Base-by-base conservation (phyloP, 2,329 filamentous ascomycete genomes). In the Mycogone perniciosa region DNA sequence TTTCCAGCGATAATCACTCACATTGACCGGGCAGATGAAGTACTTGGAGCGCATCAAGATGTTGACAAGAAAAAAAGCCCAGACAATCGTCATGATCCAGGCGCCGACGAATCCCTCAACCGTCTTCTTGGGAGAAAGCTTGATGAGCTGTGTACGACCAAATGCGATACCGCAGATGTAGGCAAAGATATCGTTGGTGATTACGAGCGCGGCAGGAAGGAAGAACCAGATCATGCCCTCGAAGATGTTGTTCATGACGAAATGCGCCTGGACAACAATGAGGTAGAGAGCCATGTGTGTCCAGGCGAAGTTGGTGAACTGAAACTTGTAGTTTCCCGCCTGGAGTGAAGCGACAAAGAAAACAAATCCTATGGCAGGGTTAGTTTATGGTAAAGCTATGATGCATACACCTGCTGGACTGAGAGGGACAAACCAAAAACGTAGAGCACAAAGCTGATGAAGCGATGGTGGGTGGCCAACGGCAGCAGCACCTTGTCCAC, bases 141-240 rank as follows among this genome's bases (percentile, higher is more conserved):
- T 95, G 75, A 99, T 99, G 58, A 99, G 82, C 69, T 96, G 93
- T 2, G 93, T 97, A 50, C 90, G 84, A 46, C 93, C 93, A 68
- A 99, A 96, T 26, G 91, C 92, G 65, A 99, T 97, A 54, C 93
- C 93, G 68, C 91, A 96, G 55, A 99, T 84, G 68, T 99, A 99
- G 62, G 93, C 93, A 63, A 95, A 97, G 57, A 99, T 99, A 67
- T 99, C 93, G 70, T 99, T 99, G 57, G 89, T 96, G 66, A 99
- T 96, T 67, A 99, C 93, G 61, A 99, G 81, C 48, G 89, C 86
- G 6, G 89, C 91, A 6, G 93, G 93, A 41, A 99, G 74, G 79
- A 97, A 96, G 77, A 99, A 97, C 93, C 93, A 99, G 67, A 99
- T 95, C 88, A 99, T 90, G 73, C 93, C 93, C 73, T 99, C 93